Evolutionary conservation across 2,329 filamentous ascomycete genomes (phyloP).

Genomic region (Zymoseptoria pseudotritici): DNA sequence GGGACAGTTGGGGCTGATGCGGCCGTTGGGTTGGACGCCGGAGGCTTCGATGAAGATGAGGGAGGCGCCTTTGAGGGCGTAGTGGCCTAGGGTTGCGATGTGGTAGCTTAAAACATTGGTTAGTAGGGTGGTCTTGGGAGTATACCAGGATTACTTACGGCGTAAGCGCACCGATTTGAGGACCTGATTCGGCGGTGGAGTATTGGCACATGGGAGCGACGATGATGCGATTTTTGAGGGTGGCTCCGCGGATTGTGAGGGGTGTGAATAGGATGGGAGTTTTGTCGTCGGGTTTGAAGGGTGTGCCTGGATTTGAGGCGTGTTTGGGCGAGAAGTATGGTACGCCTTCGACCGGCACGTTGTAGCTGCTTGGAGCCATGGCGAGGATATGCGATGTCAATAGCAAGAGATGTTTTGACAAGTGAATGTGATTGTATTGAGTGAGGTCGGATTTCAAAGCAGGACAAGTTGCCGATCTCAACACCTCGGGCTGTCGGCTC

Average conservation of each 20-base stretch:
- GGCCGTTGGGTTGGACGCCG: conserved; percentile 65
- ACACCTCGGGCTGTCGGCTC: not conserved
- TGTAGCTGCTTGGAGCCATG: conserved; percentile 26
- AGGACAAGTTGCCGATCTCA: not conserved
- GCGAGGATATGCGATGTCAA: not conserved
- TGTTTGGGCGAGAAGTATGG: conserved; percentile 43
- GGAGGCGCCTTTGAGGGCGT: conserved; percentile 65
- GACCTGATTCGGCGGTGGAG: conserved; percentile 48
- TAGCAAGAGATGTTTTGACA: no score
- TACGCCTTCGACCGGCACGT: conserved; percentile 36
- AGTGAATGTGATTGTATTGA: not conserved
- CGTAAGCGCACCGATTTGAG: conserved; percentile 58
- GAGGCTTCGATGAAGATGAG: conserved; percentile 73
- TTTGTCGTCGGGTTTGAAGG: conserved; percentile 37
- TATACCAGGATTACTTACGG: conserved; percentile 26
- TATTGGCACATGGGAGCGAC: conserved; percentile 61
- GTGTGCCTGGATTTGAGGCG: conserved; percentile 37
- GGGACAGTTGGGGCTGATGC: conserved; percentile 71
- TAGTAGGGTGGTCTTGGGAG: not conserved
- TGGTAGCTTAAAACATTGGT: conserved; percentile 51
- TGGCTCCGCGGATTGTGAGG: conserved; percentile 48
- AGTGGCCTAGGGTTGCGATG: conserved; percentile 72
- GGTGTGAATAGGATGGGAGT: conserved; percentile 54
- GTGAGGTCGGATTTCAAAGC: not conserved
- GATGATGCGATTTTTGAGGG: conserved; percentile 58